Evolutionary conservation across 768 basidiomycete species (phyloP).

Genomic region (Tricholoma matsutake): DNA sequence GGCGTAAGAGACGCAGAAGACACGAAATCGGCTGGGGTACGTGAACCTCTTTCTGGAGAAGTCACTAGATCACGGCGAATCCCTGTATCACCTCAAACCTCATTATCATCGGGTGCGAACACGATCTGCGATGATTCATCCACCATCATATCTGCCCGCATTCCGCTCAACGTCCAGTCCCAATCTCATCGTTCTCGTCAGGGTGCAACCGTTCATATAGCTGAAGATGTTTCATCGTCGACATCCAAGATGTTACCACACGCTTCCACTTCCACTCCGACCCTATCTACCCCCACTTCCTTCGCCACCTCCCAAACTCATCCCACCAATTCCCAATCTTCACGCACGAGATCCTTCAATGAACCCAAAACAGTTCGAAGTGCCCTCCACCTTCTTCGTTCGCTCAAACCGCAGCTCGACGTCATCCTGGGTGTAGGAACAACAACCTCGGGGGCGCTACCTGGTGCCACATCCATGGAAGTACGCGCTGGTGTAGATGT

Average conservation of each 20-base stretch:
- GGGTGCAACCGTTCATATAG: neutral
- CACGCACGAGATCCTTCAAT: neutral
- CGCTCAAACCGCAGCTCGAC: slow-evolving; percentile 40
- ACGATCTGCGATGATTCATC: neutral
- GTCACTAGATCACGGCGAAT: neutral
- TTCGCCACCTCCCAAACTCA: neutral
- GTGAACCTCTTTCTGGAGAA: neutral
- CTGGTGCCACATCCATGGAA: neutral
- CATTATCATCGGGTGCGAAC: neutral
- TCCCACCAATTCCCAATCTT: neutral
- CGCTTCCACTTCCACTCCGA: neutral
- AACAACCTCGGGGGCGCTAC: neutral
- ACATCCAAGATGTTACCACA: neutral
- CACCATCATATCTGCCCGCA: neutral
- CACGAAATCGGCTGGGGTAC: too few relatives aligned
- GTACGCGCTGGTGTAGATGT: slow-evolving; percentile 23
- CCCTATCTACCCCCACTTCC: neutral
- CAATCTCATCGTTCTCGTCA: too few relatives aligned
- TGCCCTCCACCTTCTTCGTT: slow-evolving; percentile 43
- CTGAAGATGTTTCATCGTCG: neutral
- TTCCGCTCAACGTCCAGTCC: neutral
- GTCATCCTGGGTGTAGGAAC: slow-evolving; percentile 31
- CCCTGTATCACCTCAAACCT: neutral
- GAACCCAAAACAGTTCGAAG: slow-evolving; percentile 29
- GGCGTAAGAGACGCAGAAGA: neutral